Conservation (phyloP, 345 rosid species). For the Geranium rotundifolium region DNA sequence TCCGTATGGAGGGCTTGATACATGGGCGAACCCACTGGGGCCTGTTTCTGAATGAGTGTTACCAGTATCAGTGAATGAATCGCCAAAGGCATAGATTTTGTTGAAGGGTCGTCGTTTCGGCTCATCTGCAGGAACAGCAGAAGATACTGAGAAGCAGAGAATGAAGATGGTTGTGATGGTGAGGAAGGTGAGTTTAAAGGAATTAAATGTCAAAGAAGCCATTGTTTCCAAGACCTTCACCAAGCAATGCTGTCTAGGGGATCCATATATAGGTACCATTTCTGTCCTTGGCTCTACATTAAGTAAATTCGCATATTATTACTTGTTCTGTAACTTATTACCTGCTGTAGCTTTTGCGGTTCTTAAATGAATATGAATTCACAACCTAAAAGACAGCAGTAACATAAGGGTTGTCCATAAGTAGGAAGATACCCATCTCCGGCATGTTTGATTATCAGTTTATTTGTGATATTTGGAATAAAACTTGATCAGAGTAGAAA, state of each 20-base stretch:
- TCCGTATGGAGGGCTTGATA: slow-evolving; percentile 71
- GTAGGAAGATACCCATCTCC: no score
- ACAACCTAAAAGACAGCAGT: no score
- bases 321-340: no score
- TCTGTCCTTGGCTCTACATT: background rate
- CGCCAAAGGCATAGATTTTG: slow-evolving; percentile 81
- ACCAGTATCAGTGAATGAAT: slow-evolving; percentile 93
- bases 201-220: background rate
- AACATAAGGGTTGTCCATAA: no score
- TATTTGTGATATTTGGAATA: no score
- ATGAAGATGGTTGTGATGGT: background rate
- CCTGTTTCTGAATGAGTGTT: slow-evolving; percentile 60
- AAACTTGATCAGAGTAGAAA: no score
- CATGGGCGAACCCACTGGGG: slow-evolving; percentile 66
- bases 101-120: slow-evolving; percentile 30
- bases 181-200: background rate
- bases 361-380: no score
- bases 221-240: background rate
- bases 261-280: background rate
- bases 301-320: no score
- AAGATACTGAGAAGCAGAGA: background rate
- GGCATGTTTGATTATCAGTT: no score
- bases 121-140: background rate
- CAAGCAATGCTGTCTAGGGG: background rate
- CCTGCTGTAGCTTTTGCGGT: no score